Evolutionary conservation across 2,329 filamentous ascomycete species (phyloP), one percentile per base, ranked within the genome.

Genomic region (Penicillium oxalicum): DNA sequence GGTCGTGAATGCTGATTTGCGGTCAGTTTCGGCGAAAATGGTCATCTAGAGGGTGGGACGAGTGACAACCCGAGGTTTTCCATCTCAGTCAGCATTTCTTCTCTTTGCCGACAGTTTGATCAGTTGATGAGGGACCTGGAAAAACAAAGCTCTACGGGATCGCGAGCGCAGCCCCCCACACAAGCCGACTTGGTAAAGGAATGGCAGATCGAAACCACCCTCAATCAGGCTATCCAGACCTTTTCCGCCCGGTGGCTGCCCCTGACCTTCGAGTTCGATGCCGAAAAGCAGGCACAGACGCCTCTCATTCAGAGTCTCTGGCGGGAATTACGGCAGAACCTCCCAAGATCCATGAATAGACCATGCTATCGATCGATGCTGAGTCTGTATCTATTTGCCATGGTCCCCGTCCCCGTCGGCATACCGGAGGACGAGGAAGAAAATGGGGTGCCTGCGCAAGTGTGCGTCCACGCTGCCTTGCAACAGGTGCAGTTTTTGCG

Each of bases 321-420:
- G 70, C 61, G 70, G 35, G 46, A 59, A 25, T 60, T 70, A 1
- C 61, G 71, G 7, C 61, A 64, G 25, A 67, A 71, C 38, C 70
- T 73, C 65, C 58, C 72, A 6, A 62, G 65, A 13, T 63, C 71
- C 12, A 71, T 73, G 41, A 73, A 74, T 35, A 61, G 69, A 0
- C 64, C 69, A 0, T 72, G 67, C 0, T 73, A 74, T 44, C 63
- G 68, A 8, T 73, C 71, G 0, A 70, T 72, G 55, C 54, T 73
- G 1, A 65, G 68, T 0, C 51, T 74, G 1, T 67, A 71, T 45
- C 59, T 74, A 0, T 74, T 73, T 47, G 66, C 68, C 3, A 48
- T 71, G 36, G 71, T 70, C 1, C 70, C 70, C 0, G 71, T 73
- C 29, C 71, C 71, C 0, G 56, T 59, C 0, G 68, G 68, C 0